phyloP scores from a whole-genome alignment of 164 flowering plant genomes.

The Stephania japonica region DNA sequence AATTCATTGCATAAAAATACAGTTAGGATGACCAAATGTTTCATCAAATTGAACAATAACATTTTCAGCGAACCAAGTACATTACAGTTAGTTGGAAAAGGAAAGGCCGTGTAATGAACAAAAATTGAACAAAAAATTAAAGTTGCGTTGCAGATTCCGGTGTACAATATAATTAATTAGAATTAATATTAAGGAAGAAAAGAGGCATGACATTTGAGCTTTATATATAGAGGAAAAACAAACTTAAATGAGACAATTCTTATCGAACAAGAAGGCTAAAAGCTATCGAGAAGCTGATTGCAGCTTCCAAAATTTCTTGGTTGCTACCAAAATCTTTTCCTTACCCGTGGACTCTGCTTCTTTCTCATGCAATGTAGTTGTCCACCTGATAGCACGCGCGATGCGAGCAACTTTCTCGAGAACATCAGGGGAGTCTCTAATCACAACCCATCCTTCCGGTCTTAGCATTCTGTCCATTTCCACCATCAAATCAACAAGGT shows the following conservation, averaged over 20 bases:
- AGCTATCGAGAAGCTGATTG: slow-evolving; percentile 44
- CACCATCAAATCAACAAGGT: slow-evolving; percentile 83
- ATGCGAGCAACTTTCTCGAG: slow-evolving; percentile 60
- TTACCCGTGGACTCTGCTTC: slow-evolving; percentile 76
- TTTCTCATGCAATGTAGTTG: slow-evolving; percentile 41
- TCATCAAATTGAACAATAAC: too few species aligned
- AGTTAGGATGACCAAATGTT: too few species aligned
- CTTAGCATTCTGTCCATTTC: slow-evolving; percentile 89
- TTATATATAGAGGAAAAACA: neutral
- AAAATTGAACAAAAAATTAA: neutral
- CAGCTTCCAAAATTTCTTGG: slow-evolving; percentile 58
- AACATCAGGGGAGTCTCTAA: slow-evolving; percentile 73
- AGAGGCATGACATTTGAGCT: neutral
- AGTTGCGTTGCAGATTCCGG: neutral
- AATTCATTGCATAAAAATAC: too few species aligned
- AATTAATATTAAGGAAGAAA: neutral
- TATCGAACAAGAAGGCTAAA: slow-evolving; percentile 5
- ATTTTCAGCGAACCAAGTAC: too few species aligned
- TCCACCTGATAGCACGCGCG: slow-evolving; percentile 75
- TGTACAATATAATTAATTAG: neutral
- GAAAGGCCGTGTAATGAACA: neutral
- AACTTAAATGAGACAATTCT: neutral
- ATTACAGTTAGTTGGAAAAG: too few species aligned
- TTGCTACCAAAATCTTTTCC: slow-evolving; percentile 77
- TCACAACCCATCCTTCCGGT: slow-evolving; percentile 81